A percentile compares a stretch with the other conserved stretches of the same genome.
These are phyloP conservation scores for Zygoascus tannicola DNA, from an alignment of 805 yeast species.

Conservation along the genomic window DNA sequence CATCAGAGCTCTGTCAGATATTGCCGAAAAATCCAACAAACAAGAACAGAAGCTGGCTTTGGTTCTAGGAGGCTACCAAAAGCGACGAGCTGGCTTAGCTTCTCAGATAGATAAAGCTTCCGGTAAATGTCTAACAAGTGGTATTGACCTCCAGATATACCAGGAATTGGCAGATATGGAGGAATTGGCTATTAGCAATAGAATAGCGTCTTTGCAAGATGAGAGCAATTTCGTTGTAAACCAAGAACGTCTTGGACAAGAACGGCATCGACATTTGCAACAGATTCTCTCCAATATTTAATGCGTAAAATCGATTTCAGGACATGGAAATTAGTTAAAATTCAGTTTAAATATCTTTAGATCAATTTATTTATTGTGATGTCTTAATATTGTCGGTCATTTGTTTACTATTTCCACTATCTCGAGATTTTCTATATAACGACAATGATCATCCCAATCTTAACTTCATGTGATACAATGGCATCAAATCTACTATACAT, in stretches of 20 bases:
- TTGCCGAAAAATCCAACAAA: constrained; percentile 22
- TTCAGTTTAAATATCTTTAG: too few relatives aligned
- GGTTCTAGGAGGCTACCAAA: constrained; percentile 29
- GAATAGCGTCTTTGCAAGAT: constrained; percentile 18
- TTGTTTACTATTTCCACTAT: too few relatives aligned
- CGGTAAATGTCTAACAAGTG: constrained; percentile 8
- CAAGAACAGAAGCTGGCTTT: constrained; percentile 26
- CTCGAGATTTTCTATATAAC: too few relatives aligned
- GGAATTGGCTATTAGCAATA: constrained; percentile 13
- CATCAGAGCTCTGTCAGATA: constrained; percentile 3
- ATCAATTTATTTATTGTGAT: too few relatives aligned
- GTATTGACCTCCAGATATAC: constrained; percentile 13
- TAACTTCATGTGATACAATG: too few relatives aligned
- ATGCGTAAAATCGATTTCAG: too few relatives aligned
- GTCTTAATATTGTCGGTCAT: too few relatives aligned
- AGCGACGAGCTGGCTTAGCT: constrained; percentile 22
- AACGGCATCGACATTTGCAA: too few relatives aligned
- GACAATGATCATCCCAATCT: too few relatives aligned
- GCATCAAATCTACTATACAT: constrained; percentile 37
- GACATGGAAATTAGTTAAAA: too few relatives aligned
- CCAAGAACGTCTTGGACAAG: constrained; percentile 20
- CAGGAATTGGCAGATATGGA: constrained; percentile 16
- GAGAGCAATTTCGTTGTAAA: constrained; percentile 19
- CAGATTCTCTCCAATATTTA: too few relatives aligned
- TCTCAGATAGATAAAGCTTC: constrained; percentile 16